Evolutionary conservation across 495 filamentous ascomycete genomes (phyloP).

Genomic region (Aspergillus ellipticus): DNA sequence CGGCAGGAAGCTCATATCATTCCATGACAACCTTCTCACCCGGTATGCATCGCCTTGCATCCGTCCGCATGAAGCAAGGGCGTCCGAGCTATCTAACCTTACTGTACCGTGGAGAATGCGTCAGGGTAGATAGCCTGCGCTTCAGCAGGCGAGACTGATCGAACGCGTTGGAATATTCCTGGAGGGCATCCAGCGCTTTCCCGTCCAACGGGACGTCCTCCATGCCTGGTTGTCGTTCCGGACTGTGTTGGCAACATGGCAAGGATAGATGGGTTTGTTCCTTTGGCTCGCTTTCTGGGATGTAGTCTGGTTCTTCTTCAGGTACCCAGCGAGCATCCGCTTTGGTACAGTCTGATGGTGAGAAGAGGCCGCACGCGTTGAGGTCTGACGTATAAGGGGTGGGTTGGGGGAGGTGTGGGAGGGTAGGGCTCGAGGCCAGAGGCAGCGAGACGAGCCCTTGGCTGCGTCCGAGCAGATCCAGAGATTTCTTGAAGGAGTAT

Average conservation of each 20-base stretch:
- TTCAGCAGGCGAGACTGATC: background rate
- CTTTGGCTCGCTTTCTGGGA: background rate
- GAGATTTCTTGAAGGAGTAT: background rate
- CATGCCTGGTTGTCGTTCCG: background rate
- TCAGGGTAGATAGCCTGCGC: background rate
- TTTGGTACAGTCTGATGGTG: background rate
- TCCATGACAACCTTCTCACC: too few relatives aligned
- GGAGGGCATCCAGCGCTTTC: background rate
- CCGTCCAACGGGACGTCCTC: background rate
- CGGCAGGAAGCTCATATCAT: too few relatives aligned
- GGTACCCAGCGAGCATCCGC: background rate
- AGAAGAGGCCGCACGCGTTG: background rate
- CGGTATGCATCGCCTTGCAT: too few relatives aligned
- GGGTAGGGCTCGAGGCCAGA: background rate
- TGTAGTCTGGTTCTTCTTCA: background rate
- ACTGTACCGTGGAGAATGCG: background rate
- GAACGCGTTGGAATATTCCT: background rate
- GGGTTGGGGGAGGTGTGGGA: background rate
- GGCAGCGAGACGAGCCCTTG: background rate
- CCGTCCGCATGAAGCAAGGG: background rate
- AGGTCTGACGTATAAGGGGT: background rate
- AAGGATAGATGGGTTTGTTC: background rate
- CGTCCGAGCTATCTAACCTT: background rate
- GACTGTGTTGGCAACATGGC: background rate
- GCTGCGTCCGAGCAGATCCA: background rate